phyloP scores from a whole-genome alignment of 1,139 yeast genomes.

The Kodamaea suecica region DNA sequence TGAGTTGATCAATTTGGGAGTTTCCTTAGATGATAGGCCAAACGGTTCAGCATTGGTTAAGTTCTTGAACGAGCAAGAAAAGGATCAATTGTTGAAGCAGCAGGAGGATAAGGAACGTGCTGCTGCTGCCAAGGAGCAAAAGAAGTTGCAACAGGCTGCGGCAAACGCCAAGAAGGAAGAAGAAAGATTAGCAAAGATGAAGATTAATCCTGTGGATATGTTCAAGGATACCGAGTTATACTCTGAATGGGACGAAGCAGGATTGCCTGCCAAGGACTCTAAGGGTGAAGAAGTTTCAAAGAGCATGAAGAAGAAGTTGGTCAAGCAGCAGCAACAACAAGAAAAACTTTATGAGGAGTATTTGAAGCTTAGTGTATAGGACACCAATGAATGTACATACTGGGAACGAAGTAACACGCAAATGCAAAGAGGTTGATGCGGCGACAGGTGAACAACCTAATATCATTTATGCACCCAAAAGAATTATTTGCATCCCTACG shows the following conservation, averaged over 20 bases:
- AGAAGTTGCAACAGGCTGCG: constrained; percentile 38
- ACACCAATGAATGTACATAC: no score
- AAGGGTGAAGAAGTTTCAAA: constrained; percentile 88
- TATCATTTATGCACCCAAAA: no score
- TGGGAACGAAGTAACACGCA: no score
- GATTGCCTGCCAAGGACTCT: constrained; percentile 73
- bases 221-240: constrained; percentile 58
- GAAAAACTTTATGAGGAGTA: constrained; percentile 56
- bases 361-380: no score
- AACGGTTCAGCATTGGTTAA: constrained; percentile 79
- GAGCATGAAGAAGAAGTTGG: constrained; percentile 77
- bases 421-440: no score
- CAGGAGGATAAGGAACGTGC: constrained; percentile 61
- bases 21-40: constrained; percentile 84
- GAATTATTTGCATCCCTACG: no score
- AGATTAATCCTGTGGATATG: constrained; percentile 66
- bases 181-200: constrained; percentile 68
- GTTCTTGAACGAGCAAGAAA: constrained; percentile 68
- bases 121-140: constrained; percentile 37
- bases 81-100: constrained; percentile 57
- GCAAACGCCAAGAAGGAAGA: constrained; percentile 57
- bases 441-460: no score
- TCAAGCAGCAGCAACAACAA: constrained; percentile 76
- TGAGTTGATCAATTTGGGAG: constrained; percentile 71
- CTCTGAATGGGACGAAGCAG: constrained; percentile 78